Evolutionary conservation across 495 filamentous ascomycete species (phyloP), one percentile per base, ranked within the genome.

Genomic region (Xylaria acuta): DNA sequence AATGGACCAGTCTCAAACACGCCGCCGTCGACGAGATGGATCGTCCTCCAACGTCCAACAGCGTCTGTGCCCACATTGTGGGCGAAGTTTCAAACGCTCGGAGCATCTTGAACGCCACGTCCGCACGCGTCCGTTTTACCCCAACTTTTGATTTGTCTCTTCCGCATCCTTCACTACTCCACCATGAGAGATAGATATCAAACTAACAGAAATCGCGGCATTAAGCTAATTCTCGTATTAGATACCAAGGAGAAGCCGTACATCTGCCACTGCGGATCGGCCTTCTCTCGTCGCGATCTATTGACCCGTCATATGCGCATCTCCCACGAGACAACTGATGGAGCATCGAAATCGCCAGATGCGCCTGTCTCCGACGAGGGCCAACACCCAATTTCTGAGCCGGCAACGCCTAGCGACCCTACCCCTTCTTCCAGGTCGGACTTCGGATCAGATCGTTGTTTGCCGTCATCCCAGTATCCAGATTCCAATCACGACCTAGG

Each of bases 221-320:
- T 58, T 49, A 1, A 73, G 65, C 75, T 79, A 75, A 77, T 73
- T 64, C 58, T 41, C 20, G 59, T 32, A 60, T 54, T 74, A 87
- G 86, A 87, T 75, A 87, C 86, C 41, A 86, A 86, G 67, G 86
- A 87, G 75, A 87, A 87, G 70, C 86, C 86, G 18, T 87, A 86
- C 74, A 81, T 84, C 53, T 87, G 86, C 73, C 85, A 84, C 76
- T 87, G 86, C 80, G 86, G 86, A 77, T 83, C 85, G 54, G 84
- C 84, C 1, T 87, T 87, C 74, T 86, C 86, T 64, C 82, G 86
- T 60, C 82, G 86, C 58, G 86, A 88, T 81, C 82, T 88, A 27
- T 75, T 88, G 71, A 87, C 86, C 72, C 82, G 86, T 64, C 86
- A 88, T 70, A 84, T 83, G 53, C 82, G 84, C 69, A 86, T 63